Evolutionary conservation across 1,284 basidiomycete genomes (phyloP), one percentile per base, ranked within the genome.

Genomic region (Mycena citricolor): DNA sequence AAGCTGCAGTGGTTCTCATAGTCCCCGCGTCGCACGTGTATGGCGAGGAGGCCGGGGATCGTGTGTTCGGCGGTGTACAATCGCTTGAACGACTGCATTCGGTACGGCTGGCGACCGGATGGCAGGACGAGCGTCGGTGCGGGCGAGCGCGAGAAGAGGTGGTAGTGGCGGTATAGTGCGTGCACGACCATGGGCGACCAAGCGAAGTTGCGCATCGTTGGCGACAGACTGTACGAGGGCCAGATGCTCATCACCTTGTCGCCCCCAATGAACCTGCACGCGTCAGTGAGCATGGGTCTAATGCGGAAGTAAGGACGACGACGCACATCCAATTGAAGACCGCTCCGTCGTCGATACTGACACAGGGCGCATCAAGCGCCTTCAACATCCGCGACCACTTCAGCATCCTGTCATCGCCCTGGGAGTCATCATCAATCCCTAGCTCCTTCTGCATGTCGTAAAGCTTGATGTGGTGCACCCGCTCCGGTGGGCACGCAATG

Each of bases 11-110:
- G 82, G 0, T 71, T 65, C 17, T 58, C 66, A 58, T 76, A 87
- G 59, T 87, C 85, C 6, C 84, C 84, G 1, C 81, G 68, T 0
- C 83, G 75, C 31, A 86, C 63, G 54, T 87, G 84, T 8, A 87
- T 53, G 0, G 79, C 83, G 12, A 86, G 63, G n/a, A 49, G 48
- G 38, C 54, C 54, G 26, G 42, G 39, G 24, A 47, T 42, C 20
- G 45, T 39, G 24, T 30, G 47, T 26, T 24, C 55, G 26, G 24
- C 26, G 1, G 49, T 10, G 22, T 5, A 28, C 14, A 54, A 44
- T 24, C 56, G 28, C 23, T 53, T 19, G 51, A 61, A 41, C 23
- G 53, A 29, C 4, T 45, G 38, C n/a, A 69, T 65, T 14, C 71
- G 65, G 33, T 80, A 62, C n/a, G 74, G 52, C 39, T 33, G 16